Base-by-base conservation (phyloP, 2,329 filamentous ascomycete species). In the Blastomyces silverae region DNA sequence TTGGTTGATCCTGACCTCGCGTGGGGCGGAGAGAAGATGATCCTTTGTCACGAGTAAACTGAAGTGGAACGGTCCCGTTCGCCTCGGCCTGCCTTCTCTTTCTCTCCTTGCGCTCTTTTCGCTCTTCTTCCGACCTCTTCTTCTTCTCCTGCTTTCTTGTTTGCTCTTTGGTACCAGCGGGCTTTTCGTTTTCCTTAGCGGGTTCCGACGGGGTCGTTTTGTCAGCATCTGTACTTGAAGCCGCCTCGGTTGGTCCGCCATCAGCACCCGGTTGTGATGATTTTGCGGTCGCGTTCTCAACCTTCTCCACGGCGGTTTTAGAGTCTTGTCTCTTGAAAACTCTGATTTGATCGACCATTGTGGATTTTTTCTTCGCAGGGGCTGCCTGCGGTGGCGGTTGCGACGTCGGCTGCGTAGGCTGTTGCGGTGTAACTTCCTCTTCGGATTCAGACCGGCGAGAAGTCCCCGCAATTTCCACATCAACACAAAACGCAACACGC, bases 71-170 rank as follows among this genome's bases (percentile, higher is more conserved):
- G 10, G 86, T 85, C 10, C 93, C 93, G 74, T 94, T 96, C 65
- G 91, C 91, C 73, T 96, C 90, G 31, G 92, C 93, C 70, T 91
- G 86, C 73, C 86, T 87, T 67, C 91, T 84, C 74, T 91, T 93
- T 77, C 91, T 91, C 77, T 97, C 92, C 75, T 95, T 96, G 64
- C 92, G 86, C 66, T 94, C 91, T 74, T 95, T 96, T 53, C 92
- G 84, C 76, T 97, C 93, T 66, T 93, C 92, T 74, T 97, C 93
- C 52, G 90, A 96, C 69, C 89, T 87, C 80, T 96, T 96, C 79
- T 97, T 97, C 82, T 96, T 97, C 73, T 97, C 92, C 76, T 91
- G 94, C 78, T 95, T 97, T 71, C 87, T 88, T 8, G 81, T 86
- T 0, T 78, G 79, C 77, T 84, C 73, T 57, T 77, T 77, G 20